Conservation (phyloP, 2,329 filamentous ascomycete species). For the Hymenoscyphus fraxineus region DNA sequence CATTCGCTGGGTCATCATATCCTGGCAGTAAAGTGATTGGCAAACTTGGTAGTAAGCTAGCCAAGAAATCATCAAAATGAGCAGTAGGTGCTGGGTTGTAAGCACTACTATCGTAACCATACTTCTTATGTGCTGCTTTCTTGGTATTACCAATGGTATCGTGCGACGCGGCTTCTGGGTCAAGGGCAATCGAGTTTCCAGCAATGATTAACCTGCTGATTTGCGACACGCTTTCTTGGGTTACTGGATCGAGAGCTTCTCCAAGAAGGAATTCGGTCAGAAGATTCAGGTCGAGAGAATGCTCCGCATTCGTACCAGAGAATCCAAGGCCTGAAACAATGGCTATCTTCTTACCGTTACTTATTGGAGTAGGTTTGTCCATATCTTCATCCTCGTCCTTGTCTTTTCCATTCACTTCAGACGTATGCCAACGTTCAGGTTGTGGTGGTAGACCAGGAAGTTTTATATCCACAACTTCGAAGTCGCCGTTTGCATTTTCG, state of each 20-base stretch:
- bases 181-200: conserved; percentile 70
- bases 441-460: conserved; percentile 84
- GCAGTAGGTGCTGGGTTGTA: conserved; percentile 86
- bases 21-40: conserved; percentile 89
- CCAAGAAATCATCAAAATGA: conserved; percentile 78
- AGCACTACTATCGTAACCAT: conserved; percentile 84
- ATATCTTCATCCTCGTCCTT: conserved; percentile 44
- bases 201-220: conserved; percentile 88
- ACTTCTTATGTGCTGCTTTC: conserved; percentile 63
- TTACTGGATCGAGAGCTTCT: conserved; percentile 61
- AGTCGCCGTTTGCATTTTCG: conserved; percentile 86
- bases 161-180: conserved; percentile 28
- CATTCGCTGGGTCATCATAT: conserved; percentile 79
- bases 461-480: conserved; percentile 87
- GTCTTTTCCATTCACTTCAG: conserved; percentile 43
- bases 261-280: conserved; percentile 85
- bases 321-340: conserved; percentile 87
- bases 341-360: conserved; percentile 58
- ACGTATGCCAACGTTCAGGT: conserved; percentile 71
- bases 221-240: conserved; percentile 56
- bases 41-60: conserved; percentile 75
- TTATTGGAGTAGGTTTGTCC: conserved; percentile 36
- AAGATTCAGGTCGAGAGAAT: conserved; percentile 71
- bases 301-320: conserved; percentile 66
- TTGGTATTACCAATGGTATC: conserved; percentile 33